A percentile compares a stretch with the other conserved stretches of the same genome.
phyloP scores from a whole-genome alignment of 225 moss, liverwort and hornwort genomes.

The Physcomitrium patens region DNA sequence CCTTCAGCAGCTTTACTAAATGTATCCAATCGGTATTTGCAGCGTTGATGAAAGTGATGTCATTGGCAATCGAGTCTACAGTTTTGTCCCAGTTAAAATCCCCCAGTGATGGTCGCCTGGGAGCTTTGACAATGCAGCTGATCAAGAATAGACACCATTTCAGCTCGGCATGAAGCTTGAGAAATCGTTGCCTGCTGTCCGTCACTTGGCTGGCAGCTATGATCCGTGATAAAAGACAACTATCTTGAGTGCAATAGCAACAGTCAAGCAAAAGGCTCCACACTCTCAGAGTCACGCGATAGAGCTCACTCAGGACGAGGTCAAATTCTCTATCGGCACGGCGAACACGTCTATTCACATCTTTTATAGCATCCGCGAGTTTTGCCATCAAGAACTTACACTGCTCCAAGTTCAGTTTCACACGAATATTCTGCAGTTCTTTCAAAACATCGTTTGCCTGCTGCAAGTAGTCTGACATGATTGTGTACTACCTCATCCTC shows the following conservation, averaged over 20 bases:
- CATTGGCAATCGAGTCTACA: neutral
- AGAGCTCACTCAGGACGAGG: neutral
- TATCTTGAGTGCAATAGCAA: neutral
- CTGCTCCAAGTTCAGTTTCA: neutral
- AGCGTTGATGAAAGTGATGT: neutral
- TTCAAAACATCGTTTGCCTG: neutral
- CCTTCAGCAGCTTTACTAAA: neutral
- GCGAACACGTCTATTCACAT: neutral
- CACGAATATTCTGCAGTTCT: neutral
- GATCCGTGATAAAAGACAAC: neutral
- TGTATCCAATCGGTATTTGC: neutral
- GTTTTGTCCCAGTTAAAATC: neutral
- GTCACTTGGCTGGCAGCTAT: constrained; percentile 16
- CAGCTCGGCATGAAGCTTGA: constrained; percentile 7
- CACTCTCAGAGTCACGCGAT: neutral
- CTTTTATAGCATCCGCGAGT: neutral
- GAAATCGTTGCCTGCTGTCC: constrained; percentile 1
- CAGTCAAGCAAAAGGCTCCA: constrained; percentile 1
- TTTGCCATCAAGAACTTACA: neutral
- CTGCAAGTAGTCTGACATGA: neutral
- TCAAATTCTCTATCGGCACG: neutral
- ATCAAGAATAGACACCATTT: constrained; percentile 8
- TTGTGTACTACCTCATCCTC: neutral
- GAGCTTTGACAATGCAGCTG: neutral
- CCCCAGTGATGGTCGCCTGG: neutral